phyloP scores from a whole-genome alignment of 2,329 filamentous ascomycete genomes.

The Pseudogymnoascus sp. region DNA sequence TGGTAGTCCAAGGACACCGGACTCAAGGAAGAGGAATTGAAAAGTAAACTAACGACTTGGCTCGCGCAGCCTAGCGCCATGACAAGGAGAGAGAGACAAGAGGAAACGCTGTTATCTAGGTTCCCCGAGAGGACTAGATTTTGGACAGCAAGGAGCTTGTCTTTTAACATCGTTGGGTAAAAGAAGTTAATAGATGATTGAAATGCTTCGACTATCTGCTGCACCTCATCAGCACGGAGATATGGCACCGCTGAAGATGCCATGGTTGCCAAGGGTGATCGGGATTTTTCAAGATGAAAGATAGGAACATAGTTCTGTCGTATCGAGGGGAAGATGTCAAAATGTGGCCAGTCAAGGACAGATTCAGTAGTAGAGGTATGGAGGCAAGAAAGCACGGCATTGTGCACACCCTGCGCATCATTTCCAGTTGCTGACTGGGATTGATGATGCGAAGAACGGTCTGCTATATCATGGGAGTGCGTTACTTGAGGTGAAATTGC shows the following conservation, averaged over 20 bases:
- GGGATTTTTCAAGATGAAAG: conserved; percentile 39
- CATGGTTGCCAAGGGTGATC: conserved; percentile 30
- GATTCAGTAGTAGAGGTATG: conserved; percentile 44
- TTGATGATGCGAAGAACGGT: conserved; percentile 20
- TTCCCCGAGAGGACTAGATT: conserved; percentile 28
- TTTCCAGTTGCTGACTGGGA: conserved; percentile 17
- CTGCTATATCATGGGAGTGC: conserved; percentile 20
- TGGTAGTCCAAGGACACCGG: conserved; percentile 27
- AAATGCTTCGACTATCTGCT: conserved; percentile 36
- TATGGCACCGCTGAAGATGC: conserved; percentile 35
- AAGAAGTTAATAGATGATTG: conserved; percentile 42
- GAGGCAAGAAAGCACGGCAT: conserved; percentile 41
- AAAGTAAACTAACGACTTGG: conserved; percentile 18
- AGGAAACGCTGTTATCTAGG: conserved; percentile 31
- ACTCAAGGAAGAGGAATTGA: conserved; percentile 14
- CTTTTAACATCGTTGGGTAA: conserved; percentile 42
- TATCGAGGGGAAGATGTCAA: conserved; percentile 37
- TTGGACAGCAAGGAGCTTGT: conserved; percentile 30
- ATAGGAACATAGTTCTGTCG: conserved; percentile 37
- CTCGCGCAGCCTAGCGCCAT: conserved; percentile 1
- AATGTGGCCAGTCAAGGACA: conserved; percentile 43
- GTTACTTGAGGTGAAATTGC: conserved; percentile 11
- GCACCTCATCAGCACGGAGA: conserved; percentile 34
- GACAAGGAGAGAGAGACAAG: conserved; percentile 33
- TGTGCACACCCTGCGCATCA: conserved; percentile 24